phyloP scores from a whole-genome alignment of 2,329 filamentous ascomycete genomes.

The Fusarium compactum region DNA sequence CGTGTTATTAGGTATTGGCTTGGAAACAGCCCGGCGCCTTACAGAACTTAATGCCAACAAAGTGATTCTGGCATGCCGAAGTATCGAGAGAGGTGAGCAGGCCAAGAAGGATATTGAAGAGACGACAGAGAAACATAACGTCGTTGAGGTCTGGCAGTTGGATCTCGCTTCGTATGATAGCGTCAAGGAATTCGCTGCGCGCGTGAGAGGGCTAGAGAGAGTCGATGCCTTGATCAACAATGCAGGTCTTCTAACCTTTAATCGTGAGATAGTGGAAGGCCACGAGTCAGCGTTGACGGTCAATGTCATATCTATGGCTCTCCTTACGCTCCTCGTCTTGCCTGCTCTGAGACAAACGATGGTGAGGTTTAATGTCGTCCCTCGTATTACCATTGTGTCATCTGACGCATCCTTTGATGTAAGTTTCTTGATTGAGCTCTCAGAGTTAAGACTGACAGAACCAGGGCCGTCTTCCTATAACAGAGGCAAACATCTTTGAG shows the following conservation, averaged over 20 bases:
- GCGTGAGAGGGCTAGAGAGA: constrained; percentile 50
- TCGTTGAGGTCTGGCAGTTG: constrained; percentile 59
- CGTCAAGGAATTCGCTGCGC: constrained; percentile 53
- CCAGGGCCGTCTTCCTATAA: constrained; percentile 52
- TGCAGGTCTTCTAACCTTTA: constrained; percentile 46
- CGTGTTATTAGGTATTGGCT: constrained; percentile 52
- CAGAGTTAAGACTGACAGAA: neutral
- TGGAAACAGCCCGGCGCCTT: constrained; percentile 58
- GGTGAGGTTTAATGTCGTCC: constrained; percentile 48
- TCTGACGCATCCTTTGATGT: constrained; percentile 51
- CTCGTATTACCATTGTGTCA: constrained; percentile 55
- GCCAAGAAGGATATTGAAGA: constrained; percentile 55
- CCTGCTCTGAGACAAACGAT: constrained; percentile 56
- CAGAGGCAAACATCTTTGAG: constrained; percentile 51
- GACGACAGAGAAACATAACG: constrained; percentile 37
- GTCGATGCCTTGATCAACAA: constrained; percentile 60
- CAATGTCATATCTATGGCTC: constrained; percentile 61
- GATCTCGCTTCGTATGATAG: constrained; percentile 57
- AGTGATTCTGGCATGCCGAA: constrained; percentile 59
- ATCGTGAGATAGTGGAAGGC: constrained; percentile 51
- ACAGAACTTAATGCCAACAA: constrained; percentile 54
- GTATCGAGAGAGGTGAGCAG: constrained; percentile 54
- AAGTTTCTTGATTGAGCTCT: neutral
- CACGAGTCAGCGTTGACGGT: constrained; percentile 59
- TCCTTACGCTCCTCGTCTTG: constrained; percentile 59